Conservation (phyloP, 805 yeast genomes). For the Trichomonascus vanleenenianus region DNA sequence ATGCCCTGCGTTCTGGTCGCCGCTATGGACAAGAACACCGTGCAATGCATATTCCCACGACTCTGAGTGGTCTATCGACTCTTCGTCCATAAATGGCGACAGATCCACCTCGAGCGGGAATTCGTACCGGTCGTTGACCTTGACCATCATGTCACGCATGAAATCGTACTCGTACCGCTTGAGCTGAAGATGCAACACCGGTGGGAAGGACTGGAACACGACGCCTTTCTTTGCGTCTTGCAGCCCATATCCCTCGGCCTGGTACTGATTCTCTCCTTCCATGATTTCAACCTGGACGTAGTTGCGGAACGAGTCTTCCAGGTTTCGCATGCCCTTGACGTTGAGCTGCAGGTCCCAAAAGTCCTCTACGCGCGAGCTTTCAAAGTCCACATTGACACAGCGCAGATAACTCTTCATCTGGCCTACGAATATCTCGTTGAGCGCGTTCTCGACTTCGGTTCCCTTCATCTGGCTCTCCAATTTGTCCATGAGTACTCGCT, state of each 20-base stretch:
- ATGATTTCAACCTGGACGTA: slow-evolving; percentile 83
- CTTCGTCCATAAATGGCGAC: slow-evolving; percentile 64
- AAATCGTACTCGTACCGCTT: slow-evolving; percentile 94
- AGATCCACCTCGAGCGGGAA: slow-evolving; percentile 79
- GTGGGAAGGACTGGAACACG: slow-evolving; percentile 82
- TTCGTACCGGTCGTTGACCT: slow-evolving; percentile 87
- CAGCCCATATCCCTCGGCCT: slow-evolving; percentile 79
- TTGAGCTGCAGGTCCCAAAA: slow-evolving; percentile 97
- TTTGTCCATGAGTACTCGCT: slow-evolving; percentile 90
- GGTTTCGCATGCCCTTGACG: slow-evolving; percentile 70
- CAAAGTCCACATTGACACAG: slow-evolving; percentile 89
- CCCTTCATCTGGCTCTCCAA: slow-evolving; percentile 88
- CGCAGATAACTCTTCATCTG: slow-evolving; percentile 92
- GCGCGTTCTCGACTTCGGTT: slow-evolving; percentile 63
- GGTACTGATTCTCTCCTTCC: slow-evolving; percentile 93
- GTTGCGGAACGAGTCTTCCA: slow-evolving; percentile 71
- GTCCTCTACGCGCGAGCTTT: slow-evolving; percentile 85
- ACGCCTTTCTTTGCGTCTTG: slow-evolving; percentile 98
- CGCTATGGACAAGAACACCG: slow-evolving; percentile 93
- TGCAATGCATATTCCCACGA: slow-evolving; percentile 78
- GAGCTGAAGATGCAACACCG: slow-evolving; percentile 85
- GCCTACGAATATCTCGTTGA: slow-evolving; percentile 86
- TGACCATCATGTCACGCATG: slow-evolving; percentile 76
- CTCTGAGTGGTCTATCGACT: slow-evolving; percentile 33
- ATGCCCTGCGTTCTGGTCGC: slow-evolving; percentile 94